A percentile compares a stretch with the other conserved stretches of the same genome.
Conservation (phyloP, 1,284 basidiomycete genomes). For the Ceratobasidium sp. region DNA sequence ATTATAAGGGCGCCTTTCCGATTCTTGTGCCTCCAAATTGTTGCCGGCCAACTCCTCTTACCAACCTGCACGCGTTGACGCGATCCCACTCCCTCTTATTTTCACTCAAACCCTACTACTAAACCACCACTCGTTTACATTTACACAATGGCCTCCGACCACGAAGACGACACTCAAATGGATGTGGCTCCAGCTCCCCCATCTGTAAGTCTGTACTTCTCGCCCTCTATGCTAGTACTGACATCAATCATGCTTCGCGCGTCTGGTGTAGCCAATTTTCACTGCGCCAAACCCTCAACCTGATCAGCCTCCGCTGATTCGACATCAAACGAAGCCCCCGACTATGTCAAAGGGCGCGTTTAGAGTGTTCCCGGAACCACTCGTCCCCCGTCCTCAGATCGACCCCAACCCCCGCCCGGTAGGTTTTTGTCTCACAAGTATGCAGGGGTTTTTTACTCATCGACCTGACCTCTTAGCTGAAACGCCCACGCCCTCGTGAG, state of each 20-base stretch:
- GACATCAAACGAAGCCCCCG: background rate
- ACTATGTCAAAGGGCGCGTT: background rate
- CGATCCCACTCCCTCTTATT: background rate
- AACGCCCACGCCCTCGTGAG: constrained; percentile 1
- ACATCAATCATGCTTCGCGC: too few relatives aligned
- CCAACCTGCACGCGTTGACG: background rate
- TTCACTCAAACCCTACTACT: background rate
- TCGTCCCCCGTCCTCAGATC: background rate
- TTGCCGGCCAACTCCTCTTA: background rate
- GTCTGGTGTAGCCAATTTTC: background rate
- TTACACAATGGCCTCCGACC: background rate
- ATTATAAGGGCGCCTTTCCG: background rate
- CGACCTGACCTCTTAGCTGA: background rate
- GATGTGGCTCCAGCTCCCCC: background rate
- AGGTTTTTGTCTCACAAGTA: background rate
- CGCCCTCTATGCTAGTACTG: background rate
- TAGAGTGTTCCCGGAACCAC: background rate
- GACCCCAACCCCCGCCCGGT: background rate
- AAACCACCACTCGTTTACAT: background rate
- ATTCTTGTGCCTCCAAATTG: background rate
- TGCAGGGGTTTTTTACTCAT: background rate
- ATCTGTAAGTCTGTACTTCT: background rate
- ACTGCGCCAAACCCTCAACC: background rate
- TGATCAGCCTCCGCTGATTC: background rate
- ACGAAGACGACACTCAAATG: background rate